phyloP scores from a whole-genome alignment of 768 basidiomycete genomes.

The Cystobasidiopsis lactophilus region DNA sequence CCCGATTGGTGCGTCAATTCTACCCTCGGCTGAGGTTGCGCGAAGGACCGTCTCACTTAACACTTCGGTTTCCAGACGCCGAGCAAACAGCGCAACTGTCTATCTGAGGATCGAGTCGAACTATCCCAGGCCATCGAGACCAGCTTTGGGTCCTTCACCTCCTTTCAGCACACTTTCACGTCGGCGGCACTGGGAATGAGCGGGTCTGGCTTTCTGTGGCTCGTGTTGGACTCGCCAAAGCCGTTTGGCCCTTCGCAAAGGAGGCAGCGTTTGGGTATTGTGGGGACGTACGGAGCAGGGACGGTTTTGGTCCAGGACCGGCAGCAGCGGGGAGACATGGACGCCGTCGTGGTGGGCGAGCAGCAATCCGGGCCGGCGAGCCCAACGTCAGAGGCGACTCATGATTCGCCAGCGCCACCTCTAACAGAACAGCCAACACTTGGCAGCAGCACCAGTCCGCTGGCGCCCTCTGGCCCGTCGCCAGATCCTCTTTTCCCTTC shows the following conservation, averaged over 20 bases:
- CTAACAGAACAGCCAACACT: neutral
- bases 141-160: constrained; percentile 44
- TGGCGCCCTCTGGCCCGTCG: neutral
- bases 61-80: neutral
- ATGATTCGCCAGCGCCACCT: neutral
- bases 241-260: too few relatives aligned
- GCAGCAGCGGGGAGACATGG: constrained; percentile 19
- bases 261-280: constrained; percentile 41
- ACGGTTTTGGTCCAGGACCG: constrained; percentile 47
- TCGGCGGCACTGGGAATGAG: constrained; percentile 58
- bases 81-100: neutral
- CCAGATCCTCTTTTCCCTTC: neutral
- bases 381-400: too few relatives aligned
- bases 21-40: neutral
- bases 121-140: neutral
- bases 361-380: neutral
- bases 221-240: constrained; percentile 40
- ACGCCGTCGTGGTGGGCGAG: constrained; percentile 10
- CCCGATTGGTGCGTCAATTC: constrained; percentile 44
- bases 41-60: neutral
- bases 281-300: constrained; percentile 72
- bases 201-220: constrained; percentile 65
- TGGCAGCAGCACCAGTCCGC: neutral
- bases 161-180: constrained; percentile 52
- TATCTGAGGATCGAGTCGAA: neutral